Evolutionary conservation across 768 basidiomycete species (phyloP).

Genomic region (Megacollybia marginata): DNA sequence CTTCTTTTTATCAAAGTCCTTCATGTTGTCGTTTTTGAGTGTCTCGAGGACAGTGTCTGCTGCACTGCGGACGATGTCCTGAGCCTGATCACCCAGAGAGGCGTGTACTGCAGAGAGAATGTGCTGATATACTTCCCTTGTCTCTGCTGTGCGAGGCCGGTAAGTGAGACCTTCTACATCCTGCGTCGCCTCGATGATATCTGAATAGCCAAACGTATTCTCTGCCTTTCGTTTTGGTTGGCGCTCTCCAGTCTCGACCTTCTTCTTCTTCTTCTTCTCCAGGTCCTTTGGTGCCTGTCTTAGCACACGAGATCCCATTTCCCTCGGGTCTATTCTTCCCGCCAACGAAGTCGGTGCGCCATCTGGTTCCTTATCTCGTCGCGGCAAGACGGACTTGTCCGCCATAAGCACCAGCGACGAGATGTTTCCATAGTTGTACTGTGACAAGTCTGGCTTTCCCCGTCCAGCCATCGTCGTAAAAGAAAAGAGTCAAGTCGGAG

Average conservation of each 20-base stretch:
- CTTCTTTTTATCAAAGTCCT: slow-evolving; percentile 97
- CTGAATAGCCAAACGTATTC: slow-evolving; percentile 71
- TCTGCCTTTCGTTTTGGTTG: slow-evolving; percentile 52
- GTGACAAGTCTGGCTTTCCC: slow-evolving; percentile 71
- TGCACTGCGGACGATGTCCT: slow-evolving; percentile 92
- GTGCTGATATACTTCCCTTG: slow-evolving; percentile 89
- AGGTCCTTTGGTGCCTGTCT: slow-evolving; percentile 81
- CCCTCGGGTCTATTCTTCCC: slow-evolving; percentile 80
- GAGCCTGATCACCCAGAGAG: slow-evolving; percentile 87
- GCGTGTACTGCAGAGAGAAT: slow-evolving; percentile 79
- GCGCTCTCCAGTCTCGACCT: slow-evolving; percentile 52
- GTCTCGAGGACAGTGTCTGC: slow-evolving; percentile 88
- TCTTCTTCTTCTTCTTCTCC: slow-evolving; percentile 92
- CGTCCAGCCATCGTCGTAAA: slow-evolving; percentile 17
- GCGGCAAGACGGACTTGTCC: slow-evolving; percentile 69
- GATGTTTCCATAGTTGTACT: slow-evolving; percentile 95
- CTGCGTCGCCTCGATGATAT: slow-evolving; percentile 92
- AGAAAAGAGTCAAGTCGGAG: too few species aligned
- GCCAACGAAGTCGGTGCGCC: slow-evolving; percentile 91
- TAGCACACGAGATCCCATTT: slow-evolving; percentile 90
- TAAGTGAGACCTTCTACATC: slow-evolving; percentile 91
- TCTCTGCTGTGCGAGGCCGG: slow-evolving; percentile 90
- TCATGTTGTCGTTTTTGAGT: slow-evolving; percentile 81
- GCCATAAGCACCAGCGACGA: slow-evolving; percentile 94
- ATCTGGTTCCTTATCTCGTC: slow-evolving; percentile 93